phyloP scores from a whole-genome alignment of 163 green algal species.

The Scenedesmus sp. region DNA sequence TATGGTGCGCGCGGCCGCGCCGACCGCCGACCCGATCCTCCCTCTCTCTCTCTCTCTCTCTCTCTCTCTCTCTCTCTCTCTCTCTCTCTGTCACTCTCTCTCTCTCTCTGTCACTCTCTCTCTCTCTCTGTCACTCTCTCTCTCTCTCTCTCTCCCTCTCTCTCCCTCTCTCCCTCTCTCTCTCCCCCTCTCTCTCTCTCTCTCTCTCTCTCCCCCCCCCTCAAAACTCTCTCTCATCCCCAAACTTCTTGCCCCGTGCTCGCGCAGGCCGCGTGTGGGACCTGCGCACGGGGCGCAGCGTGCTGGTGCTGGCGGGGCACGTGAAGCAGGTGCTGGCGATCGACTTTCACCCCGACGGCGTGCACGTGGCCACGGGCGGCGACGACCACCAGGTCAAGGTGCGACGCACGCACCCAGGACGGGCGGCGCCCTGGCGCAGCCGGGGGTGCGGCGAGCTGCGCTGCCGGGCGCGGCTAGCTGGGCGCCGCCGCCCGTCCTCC shows the following conservation, averaged over 20 bases:
- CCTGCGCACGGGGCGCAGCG: constrained; percentile 84
- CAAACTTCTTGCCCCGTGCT: too few relatives aligned
- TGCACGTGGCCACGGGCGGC: constrained; percentile 64
- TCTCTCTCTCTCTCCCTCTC: too few relatives aligned
- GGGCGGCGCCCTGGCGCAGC: too few relatives aligned
- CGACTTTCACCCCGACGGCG: constrained; percentile 93
- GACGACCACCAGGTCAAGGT: constrained; percentile 66
- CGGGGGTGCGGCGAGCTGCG: too few relatives aligned
- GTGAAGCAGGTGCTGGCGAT: constrained; percentile 87
- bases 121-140: neutral
- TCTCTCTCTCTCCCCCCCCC: too few relatives aligned
- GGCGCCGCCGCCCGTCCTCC: too few relatives aligned
- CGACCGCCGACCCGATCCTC: neutral
- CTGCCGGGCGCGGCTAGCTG: too few relatives aligned
- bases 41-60: neutral
- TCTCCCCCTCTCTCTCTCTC: too few relatives aligned
- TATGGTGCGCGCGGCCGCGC: constrained; percentile 57
- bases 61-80: too few relatives aligned
- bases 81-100: neutral
- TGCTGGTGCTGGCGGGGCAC: constrained; percentile 87
- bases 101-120: neutral
- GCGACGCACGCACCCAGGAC: too few relatives aligned
- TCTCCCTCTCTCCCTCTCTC: too few relatives aligned
- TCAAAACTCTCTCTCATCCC: too few relatives aligned
- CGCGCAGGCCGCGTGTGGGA: constrained; percentile 95